Evolutionary conservation across 2,329 filamentous ascomycete species (phyloP).

Genomic region (Aspergillus sclerotialis): DNA sequence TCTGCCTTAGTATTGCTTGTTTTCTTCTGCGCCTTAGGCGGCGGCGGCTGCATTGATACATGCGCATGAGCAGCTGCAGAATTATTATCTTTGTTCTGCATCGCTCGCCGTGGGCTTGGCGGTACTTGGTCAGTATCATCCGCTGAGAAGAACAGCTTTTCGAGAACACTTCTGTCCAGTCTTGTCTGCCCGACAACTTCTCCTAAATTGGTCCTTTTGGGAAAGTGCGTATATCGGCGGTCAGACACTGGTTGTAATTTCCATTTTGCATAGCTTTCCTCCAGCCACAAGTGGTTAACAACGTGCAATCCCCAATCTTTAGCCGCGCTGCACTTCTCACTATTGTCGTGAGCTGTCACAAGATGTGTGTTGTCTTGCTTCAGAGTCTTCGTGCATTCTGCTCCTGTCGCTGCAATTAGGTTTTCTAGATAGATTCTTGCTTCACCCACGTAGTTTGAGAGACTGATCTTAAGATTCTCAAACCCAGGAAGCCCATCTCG

Average conservation of each 20-base stretch:
- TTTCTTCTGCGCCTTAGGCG: constrained; percentile 13
- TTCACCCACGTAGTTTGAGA: constrained; percentile 96
- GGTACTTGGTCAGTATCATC: constrained; percentile 16
- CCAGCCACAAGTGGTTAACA: constrained; percentile 93
- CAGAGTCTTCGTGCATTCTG: constrained; percentile 89
- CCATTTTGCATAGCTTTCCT: constrained; percentile 93
- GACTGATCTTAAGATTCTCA: constrained; percentile 66
- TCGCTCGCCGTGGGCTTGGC: constrained; percentile 17
- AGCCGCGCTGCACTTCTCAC: constrained; percentile 90
- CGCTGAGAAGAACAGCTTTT: constrained; percentile 57
- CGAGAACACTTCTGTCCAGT: constrained; percentile 65
- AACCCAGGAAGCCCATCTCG: constrained; percentile 74
- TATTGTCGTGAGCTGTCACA: constrained; percentile 79
- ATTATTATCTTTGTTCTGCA: constrained; percentile 32
- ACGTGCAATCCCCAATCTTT: constrained; percentile 86
- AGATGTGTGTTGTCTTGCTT: constrained; percentile 93
- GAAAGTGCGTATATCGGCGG: constrained; percentile 77
- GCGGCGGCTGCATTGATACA: constrained; percentile 15
- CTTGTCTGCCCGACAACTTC: constrained; percentile 88
- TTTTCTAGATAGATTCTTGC: constrained; percentile 91
- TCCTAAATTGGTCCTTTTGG: constrained; percentile 79
- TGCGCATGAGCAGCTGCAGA: constrained; percentile 10
- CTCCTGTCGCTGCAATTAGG: constrained; percentile 74
- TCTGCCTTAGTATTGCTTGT: constrained; percentile 12
- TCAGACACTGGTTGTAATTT: constrained; percentile 65